phyloP scores from a whole-genome alignment of 352 stramenopile genomes.

The Phytopythium litorale region DNA sequence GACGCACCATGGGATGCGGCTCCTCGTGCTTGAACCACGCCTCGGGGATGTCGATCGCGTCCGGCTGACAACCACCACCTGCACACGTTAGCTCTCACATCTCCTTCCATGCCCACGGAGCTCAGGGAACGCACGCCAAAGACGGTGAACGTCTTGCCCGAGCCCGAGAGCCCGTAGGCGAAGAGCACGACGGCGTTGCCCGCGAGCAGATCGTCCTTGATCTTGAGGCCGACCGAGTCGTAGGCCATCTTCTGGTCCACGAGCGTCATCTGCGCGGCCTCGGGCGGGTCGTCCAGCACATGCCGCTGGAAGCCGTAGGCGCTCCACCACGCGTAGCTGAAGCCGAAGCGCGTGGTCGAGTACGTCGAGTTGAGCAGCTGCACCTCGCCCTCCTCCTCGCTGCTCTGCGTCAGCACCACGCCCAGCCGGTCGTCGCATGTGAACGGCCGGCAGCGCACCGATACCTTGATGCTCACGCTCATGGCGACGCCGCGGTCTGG shows the following conservation, averaged over 20 bases:
- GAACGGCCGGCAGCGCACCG: conserved; percentile 82
- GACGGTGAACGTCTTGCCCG: conserved; percentile 93
- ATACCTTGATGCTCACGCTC: conserved; percentile 90
- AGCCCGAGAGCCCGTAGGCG: conserved; percentile 90
- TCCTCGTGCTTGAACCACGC: conserved; percentile 93
- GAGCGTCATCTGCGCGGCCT: conserved; percentile 82
- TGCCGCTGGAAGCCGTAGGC: conserved; percentile 92
- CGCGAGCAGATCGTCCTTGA: conserved; percentile 88
- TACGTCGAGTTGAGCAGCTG: conserved; percentile 93
- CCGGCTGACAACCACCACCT: conserved; percentile 36
- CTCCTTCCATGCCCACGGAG: not conserved
- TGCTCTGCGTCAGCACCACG: conserved; percentile 88
- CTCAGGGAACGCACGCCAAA: conserved; percentile 59
- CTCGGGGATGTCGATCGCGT: conserved; percentile 91
- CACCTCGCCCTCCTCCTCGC: conserved; percentile 91
- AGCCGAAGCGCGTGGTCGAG: conserved; percentile 90
- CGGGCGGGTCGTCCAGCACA: conserved; percentile 56
- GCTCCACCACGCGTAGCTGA: conserved; percentile 93
- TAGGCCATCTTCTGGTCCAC: conserved; percentile 91
- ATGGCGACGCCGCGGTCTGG: conserved; percentile 19
- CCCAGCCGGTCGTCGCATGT: conserved; percentile 90
- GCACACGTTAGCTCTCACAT: not conserved
- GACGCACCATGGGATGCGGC: conserved; percentile 64
- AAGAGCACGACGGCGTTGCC: conserved; percentile 94
- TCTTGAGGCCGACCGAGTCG: conserved; percentile 85